Conservation (phyloP, 495 filamentous ascomycete genomes). For the Thermochaetoides thermophila region DNA sequence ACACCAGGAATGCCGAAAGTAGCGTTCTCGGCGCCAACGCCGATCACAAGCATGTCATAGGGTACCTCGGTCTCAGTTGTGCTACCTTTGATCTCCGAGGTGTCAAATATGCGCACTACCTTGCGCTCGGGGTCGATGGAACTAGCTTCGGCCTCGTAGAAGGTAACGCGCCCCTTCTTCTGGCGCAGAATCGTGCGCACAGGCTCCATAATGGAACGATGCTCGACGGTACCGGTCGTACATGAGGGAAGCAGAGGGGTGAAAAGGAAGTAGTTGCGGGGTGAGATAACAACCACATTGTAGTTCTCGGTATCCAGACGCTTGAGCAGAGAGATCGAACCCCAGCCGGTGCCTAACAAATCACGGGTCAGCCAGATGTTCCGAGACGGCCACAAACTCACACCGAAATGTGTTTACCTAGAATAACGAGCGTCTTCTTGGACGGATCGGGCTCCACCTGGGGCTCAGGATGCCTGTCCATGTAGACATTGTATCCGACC, state of each 20-base stretch:
- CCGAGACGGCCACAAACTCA: not conserved
- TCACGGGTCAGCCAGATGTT: slow-evolving; percentile 7
- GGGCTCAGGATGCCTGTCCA: slow-evolving; percentile 63
- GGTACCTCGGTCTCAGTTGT: slow-evolving; percentile 73
- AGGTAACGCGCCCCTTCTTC: slow-evolving; percentile 83
- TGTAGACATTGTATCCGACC: slow-evolving; percentile 67
- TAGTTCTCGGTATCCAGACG: slow-evolving; percentile 97
- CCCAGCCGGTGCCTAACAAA: slow-evolving; percentile 81
- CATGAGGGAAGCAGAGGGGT: slow-evolving; percentile 93
- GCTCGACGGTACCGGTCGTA: slow-evolving; percentile 93
- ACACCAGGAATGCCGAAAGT: slow-evolving; percentile 97
- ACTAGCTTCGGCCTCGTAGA: slow-evolving; percentile 95
- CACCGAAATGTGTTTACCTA: slow-evolving; percentile 46
- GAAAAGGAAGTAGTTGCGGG: slow-evolving; percentile 99
- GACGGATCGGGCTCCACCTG: slow-evolving; percentile 65
- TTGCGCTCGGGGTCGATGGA: slow-evolving; percentile 91
- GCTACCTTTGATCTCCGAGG: slow-evolving; percentile 83
- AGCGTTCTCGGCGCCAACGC: slow-evolving; percentile 94
- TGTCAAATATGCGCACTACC: slow-evolving; percentile 74
- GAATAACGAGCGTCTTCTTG: slow-evolving; percentile 95
- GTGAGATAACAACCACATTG: slow-evolving; percentile 92
- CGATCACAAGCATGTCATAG: slow-evolving; percentile 96
- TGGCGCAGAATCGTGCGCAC: slow-evolving; percentile 85
- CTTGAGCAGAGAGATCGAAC: slow-evolving; percentile 90
- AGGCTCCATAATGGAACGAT: slow-evolving; percentile 98